Percentiles rank a stretch among this genome's conserved stretches.
These are phyloP conservation scores for Pascua guehoae DNA, from an alignment of 1,284 basidiomycete species.

Conservation along the genomic window DNA sequence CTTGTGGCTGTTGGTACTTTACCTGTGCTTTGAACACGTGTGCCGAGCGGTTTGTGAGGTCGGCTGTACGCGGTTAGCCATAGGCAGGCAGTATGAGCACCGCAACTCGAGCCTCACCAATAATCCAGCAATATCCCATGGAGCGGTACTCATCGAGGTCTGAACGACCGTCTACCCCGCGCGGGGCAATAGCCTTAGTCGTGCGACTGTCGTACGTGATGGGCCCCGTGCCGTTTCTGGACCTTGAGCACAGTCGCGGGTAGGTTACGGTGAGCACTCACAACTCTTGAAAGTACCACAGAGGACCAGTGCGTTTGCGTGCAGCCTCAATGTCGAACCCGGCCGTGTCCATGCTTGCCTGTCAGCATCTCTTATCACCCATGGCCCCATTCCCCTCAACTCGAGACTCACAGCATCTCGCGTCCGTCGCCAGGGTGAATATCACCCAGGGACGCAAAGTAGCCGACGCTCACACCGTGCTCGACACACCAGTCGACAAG, in stretches of 20 bases:
- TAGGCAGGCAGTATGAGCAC: neutral
- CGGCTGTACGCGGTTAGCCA: neutral
- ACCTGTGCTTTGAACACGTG: neutral
- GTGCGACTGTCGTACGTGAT: too few species aligned
- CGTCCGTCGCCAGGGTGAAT: neutral
- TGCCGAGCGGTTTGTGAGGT: neutral
- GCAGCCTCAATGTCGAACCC: neutral
- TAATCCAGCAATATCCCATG: constrained; percentile 1
- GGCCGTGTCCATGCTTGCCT: neutral
- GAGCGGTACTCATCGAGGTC: neutral
- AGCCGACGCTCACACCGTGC: neutral
- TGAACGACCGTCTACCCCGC: too few species aligned
- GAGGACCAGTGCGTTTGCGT: too few species aligned
- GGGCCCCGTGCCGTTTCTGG: too few species aligned
- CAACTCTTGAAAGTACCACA: too few species aligned
- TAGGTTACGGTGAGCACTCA: too few species aligned
- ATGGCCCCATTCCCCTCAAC: too few species aligned
- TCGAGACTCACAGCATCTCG: neutral
- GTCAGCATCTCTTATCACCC: neutral
- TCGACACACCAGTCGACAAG: neutral
- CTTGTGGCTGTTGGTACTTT: neutral
- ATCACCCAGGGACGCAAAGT: neutral
- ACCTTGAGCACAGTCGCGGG: too few species aligned
- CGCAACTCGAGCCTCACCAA: neutral
- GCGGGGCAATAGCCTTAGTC: too few species aligned